Evolutionary conservation across 176 grass and related monocot species (phyloP).

Genomic region (Canna indica): DNA sequence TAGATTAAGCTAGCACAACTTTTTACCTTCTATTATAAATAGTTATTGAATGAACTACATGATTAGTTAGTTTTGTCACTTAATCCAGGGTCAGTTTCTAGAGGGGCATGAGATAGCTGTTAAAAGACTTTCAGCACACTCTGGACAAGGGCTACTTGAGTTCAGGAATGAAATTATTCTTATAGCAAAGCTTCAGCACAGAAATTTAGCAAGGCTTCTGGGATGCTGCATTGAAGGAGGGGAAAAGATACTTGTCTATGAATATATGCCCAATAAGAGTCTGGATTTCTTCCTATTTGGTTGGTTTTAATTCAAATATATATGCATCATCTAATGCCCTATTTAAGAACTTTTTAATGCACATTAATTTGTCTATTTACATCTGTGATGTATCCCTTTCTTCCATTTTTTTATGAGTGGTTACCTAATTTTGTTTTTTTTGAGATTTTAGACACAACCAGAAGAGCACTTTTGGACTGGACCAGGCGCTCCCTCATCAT

Average conservation of each 20-base stretch:
- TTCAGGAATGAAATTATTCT: constrained; percentile 28
- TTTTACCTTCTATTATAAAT: too few relatives aligned
- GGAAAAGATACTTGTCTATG: constrained; percentile 31
- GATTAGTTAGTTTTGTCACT: not conserved
- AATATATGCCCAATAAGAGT: constrained; percentile 40
- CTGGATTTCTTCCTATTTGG: constrained; percentile 38
- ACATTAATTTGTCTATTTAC: not conserved
- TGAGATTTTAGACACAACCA: constrained; percentile 20
- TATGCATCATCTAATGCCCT: not conserved
- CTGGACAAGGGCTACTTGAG: constrained; percentile 15
- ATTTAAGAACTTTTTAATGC: not conserved
- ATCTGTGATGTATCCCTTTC: too few relatives aligned
- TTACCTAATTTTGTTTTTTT: too few relatives aligned
- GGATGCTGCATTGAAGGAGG: constrained; percentile 29
- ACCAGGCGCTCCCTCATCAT: constrained; percentile 32
- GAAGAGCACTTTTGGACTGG: constrained; percentile 31
- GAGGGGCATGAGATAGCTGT: constrained; percentile 15
- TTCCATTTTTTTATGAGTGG: too few relatives aligned
- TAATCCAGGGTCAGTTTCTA: constrained; percentile 15
- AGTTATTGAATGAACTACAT: too few relatives aligned
- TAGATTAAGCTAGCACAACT: too few relatives aligned
- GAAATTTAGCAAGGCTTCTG: constrained; percentile 30
- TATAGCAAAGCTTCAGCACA: constrained; percentile 28
- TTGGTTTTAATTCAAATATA: not conserved
- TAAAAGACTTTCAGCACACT: constrained; percentile 22